Percentiles rank a stretch among this genome's conserved stretches.
phyloP scores from a whole-genome alignment of 2,329 filamentous ascomycete species.

The Grosmannia clavigera region DNA sequence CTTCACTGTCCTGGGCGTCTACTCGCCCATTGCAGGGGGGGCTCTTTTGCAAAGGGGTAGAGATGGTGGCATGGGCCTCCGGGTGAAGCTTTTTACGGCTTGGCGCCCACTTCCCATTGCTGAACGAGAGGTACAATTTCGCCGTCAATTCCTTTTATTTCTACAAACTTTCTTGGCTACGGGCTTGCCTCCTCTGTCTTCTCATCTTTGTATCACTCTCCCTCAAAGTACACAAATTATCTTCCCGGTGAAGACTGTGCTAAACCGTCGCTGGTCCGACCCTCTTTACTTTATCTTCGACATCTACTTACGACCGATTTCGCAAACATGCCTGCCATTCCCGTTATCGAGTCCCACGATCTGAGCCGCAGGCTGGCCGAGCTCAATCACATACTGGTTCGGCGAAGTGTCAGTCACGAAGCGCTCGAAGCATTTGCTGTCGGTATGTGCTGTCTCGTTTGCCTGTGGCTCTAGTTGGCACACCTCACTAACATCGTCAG shows the following conservation, averaged over 20 bases:
- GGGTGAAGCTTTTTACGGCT: neutral
- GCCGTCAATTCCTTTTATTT: neutral
- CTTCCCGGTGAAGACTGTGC: neutral
- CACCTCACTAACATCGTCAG: neutral
- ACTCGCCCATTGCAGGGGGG: no score
- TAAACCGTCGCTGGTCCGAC: neutral
- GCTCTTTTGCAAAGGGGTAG: neutral
- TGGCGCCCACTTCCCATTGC: neutral
- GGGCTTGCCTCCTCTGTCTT: neutral
- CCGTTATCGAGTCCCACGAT: neutral
- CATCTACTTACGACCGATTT: neutral
- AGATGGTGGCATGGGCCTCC: neutral
- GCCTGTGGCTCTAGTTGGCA: neutral
- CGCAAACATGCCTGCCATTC: conserved; percentile 2
- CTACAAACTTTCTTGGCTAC: neutral
- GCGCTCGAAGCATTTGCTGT: conserved; percentile 1
- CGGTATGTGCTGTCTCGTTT: neutral
- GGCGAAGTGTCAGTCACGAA: conserved; percentile 4
- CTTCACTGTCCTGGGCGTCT: neutral
- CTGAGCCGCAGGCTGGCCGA: conserved; percentile 1
- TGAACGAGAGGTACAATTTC: neutral
- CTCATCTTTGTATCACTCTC: neutral
- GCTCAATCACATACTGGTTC: neutral
- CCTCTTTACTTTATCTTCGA: neutral
- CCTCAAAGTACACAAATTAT: neutral